Percentiles rank a stretch among this genome's conserved stretches.
Evolutionary conservation across 345 rosid genomes (phyloP).

Genomic region (Clarkia xantiana): DNA sequence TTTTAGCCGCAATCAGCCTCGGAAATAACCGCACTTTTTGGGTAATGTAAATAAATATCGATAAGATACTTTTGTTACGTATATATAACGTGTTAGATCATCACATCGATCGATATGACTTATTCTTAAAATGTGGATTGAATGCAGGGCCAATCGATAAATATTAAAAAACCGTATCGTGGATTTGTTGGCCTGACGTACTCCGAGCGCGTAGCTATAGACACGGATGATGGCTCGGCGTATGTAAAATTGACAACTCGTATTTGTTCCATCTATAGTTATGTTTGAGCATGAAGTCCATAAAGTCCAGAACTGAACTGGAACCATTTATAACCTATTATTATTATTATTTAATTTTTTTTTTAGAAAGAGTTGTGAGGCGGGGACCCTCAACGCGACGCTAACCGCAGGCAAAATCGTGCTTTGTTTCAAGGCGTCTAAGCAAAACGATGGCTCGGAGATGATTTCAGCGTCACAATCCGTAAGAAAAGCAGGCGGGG

Average conservation of each 20-base stretch:
- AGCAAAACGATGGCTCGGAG: neutral
- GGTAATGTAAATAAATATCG: slow-evolving; percentile 13
- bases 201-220: slow-evolving; percentile 22
- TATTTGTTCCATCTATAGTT: neutral
- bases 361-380: slow-evolving; percentile 19
- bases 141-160: slow-evolving; percentile 21
- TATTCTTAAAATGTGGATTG: neutral
- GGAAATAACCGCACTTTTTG: slow-evolving; percentile 20
- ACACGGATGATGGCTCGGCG: slow-evolving; percentile 10
- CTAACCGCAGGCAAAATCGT: slow-evolving; percentile 29
- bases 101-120: too few relatives aligned
- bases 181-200: slow-evolving; percentile 19
- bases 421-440: slow-evolving; percentile 21
- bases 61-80: too few relatives aligned
- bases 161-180: slow-evolving; percentile 5
- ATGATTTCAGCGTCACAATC: slow-evolving; percentile 13
- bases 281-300: neutral
- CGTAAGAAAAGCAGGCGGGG: slow-evolving; percentile 23
- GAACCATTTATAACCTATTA: too few relatives aligned
- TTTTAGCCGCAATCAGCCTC: slow-evolving; percentile 15
- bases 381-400: slow-evolving; percentile 25
- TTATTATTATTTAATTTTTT: too few relatives aligned
- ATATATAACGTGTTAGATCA: too few relatives aligned
- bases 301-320: too few relatives aligned
- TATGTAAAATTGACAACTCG: slow-evolving; percentile 3